phyloP scores from a whole-genome alignment of 1,139 yeast species.

The Pichia sorboxylosa region DNA sequence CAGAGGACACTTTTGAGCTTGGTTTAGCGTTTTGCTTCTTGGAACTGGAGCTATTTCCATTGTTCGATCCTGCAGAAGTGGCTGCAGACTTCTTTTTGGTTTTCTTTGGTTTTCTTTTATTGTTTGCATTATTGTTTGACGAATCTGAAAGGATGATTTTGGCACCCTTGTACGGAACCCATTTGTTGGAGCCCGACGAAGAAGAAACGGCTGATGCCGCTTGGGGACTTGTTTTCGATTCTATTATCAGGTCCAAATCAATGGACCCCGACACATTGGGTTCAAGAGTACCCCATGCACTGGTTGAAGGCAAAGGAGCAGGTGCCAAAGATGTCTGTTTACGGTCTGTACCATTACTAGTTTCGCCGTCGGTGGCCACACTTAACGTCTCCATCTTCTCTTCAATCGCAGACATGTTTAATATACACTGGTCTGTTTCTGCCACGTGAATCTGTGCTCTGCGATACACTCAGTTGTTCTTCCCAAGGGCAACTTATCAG shows the following conservation, averaged over 20 bases:
- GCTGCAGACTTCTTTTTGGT: not conserved
- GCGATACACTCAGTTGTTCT: no score
- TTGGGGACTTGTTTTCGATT: not conserved
- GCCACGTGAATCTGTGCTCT: no score
- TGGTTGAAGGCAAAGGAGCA: constrained; percentile 64
- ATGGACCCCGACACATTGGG: constrained; percentile 5
- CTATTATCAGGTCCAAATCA: constrained; percentile 8
- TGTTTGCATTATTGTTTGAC: constrained; percentile 1
- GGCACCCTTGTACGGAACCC: constrained; percentile 11
- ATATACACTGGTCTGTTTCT: no score
- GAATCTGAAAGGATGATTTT: constrained; percentile 4
- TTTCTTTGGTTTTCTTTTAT: not conserved
- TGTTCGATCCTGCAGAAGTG: not conserved
- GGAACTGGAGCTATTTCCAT: not conserved
- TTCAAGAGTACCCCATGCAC: constrained; percentile 49
- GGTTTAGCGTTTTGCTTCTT: no score
- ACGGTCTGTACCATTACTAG: no score
- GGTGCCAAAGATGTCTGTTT: no score
- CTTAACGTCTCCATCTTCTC: no score
- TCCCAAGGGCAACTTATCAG: no score
- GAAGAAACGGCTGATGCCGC: not conserved
- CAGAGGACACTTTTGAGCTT: no score
- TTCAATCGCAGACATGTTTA: no score
- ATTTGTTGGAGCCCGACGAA: constrained; percentile 4
- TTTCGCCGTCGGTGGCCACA: no score